phyloP scores from a whole-genome alignment of 2,329 filamentous ascomycete genomes.

The Monosporascus sp. region DNA sequence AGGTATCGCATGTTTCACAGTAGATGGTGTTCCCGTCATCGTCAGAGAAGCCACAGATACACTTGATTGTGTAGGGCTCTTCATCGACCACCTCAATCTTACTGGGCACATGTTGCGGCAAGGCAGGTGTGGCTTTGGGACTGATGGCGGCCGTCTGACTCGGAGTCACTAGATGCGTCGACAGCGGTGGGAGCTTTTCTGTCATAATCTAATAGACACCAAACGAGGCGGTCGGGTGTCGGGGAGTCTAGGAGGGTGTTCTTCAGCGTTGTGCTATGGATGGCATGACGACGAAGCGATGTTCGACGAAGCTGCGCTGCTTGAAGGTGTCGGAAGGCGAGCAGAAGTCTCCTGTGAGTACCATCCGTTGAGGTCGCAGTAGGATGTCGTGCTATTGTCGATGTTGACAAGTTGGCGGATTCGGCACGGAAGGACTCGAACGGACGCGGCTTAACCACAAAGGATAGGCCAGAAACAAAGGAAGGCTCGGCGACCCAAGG shows the following conservation, averaged over 20 bases:
- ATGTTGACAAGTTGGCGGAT: background rate
- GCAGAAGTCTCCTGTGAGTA: constrained; percentile 2
- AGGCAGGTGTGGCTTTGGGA: constrained; percentile 30
- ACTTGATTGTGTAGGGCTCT: constrained; percentile 93
- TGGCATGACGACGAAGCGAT: constrained; percentile 53
- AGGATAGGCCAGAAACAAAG: constrained; percentile 22
- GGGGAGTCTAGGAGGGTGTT: constrained; percentile 16
- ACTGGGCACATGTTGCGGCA: constrained; percentile 35
- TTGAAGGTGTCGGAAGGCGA: constrained; percentile 5
- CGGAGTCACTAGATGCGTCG: constrained; percentile 50
- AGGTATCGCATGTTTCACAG: constrained; percentile 92
- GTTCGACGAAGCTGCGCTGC: constrained; percentile 30
- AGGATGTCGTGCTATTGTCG: constrained; percentile 6
- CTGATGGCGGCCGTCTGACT: constrained; percentile 42
- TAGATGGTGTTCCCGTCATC: constrained; percentile 98
- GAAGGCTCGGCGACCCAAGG: constrained; percentile 13
- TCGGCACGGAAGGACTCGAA: constrained; percentile 13
- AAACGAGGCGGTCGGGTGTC: constrained; percentile 31
- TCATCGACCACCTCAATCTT: constrained; percentile 60
- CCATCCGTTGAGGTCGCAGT: constrained; percentile 9
- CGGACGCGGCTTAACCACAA: constrained; percentile 16
- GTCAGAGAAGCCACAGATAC: constrained; percentile 88
- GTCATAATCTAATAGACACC: constrained; percentile 55
- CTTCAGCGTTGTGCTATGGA: constrained; percentile 47
- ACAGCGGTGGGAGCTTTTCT: constrained; percentile 49